phyloP scores from a whole-genome alignment of 768 basidiomycete genomes.

The Boletellus ananiceps region DNA sequence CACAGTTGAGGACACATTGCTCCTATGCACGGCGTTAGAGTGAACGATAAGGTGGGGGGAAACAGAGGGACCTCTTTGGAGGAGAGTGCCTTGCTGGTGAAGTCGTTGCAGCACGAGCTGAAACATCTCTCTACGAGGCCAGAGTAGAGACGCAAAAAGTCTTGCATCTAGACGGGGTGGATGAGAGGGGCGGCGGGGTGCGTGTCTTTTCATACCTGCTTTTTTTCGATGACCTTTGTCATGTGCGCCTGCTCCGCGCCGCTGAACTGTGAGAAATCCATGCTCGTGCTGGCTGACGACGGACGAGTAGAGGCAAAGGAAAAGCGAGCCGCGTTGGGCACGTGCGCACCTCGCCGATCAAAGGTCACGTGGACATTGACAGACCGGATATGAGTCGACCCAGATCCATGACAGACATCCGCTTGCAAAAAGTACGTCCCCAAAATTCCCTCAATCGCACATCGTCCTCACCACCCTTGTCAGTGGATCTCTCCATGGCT shows the following conservation, averaged over 20 bases:
- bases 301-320: not conserved
- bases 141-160: slow-evolving; percentile 93
- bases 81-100: slow-evolving; percentile 90
- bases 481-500: slow-evolving; percentile 52
- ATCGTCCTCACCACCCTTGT: slow-evolving; percentile 11
- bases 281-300: slow-evolving; percentile 50
- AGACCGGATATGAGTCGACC: too few relatives aligned
- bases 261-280: slow-evolving; percentile 93
- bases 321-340: slow-evolving; percentile 1
- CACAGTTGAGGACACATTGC: slow-evolving; percentile 86
- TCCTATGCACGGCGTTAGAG: slow-evolving; percentile 48
- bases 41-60: not conserved
- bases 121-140: slow-evolving; percentile 95
- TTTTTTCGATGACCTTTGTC: slow-evolving; percentile 91
- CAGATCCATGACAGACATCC: too few relatives aligned
- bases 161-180: slow-evolving; percentile 75
- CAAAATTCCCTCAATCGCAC: not conserved
- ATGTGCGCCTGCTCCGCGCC: slow-evolving; percentile 94
- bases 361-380: not conserved
- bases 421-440: slow-evolving; percentile 17
- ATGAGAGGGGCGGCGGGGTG: slow-evolving; percentile 4
- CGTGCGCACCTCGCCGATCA: slow-evolving; percentile 12
- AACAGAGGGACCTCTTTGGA: slow-evolving; percentile 73
- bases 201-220: slow-evolving; percentile 59
- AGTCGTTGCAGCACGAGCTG: slow-evolving; percentile 91